Base-by-base conservation (phyloP, 2,329 filamentous ascomycete genomes). In the Celoporthe dispersa region DNA sequence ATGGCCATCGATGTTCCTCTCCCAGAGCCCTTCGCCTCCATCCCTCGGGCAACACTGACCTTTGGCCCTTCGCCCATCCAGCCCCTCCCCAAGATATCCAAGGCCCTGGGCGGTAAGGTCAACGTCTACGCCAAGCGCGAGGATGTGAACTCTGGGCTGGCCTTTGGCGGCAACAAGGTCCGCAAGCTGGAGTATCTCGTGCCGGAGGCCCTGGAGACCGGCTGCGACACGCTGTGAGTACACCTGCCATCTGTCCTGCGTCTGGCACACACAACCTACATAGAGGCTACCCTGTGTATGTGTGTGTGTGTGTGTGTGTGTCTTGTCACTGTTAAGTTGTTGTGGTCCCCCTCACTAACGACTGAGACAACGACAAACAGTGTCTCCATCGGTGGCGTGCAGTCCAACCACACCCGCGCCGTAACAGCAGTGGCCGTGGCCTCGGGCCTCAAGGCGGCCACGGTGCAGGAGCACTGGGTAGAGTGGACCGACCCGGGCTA, bases 1-100 rank as follows among this genome's bases (percentile, higher is more conserved):
- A 72, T 72, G 70, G 63, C 68, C 31, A 65, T 67, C 33, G 62
- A 67, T n/a, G 63, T 87, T 70, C 76, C 74, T n/a, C 85, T 91
- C 55, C 88, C 89, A 9, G 83, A 87, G 68, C 86, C 87, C 28
- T 91, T 91, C 75, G 85, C 87, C 67, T 84, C 84, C 76, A 92
- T 92, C 75, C 88, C 89, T 16, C 84, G 87, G 70, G 81, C 87
- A 74, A 78, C 82, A 12, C 86, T 92, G 74, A 87, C 91, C 71
- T 90, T 92, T 67, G 89, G 88, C 0, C 87, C 90, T 22, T 92
- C 90, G 0, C 90, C 90, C 39, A 90, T 93, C 75, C 89, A 93
- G 76, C 79, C 84, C 66, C 86, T 93, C 48, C 87, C 89, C 68
- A 85, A 89, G 72, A 91, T 92, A 76, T 89, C 88, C 41, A 78